Percentiles rank a stretch among this genome's conserved stretches.
Evolutionary conservation across 768 basidiomycete species (phyloP).

Genomic region (Dentipellis sp.): DNA sequence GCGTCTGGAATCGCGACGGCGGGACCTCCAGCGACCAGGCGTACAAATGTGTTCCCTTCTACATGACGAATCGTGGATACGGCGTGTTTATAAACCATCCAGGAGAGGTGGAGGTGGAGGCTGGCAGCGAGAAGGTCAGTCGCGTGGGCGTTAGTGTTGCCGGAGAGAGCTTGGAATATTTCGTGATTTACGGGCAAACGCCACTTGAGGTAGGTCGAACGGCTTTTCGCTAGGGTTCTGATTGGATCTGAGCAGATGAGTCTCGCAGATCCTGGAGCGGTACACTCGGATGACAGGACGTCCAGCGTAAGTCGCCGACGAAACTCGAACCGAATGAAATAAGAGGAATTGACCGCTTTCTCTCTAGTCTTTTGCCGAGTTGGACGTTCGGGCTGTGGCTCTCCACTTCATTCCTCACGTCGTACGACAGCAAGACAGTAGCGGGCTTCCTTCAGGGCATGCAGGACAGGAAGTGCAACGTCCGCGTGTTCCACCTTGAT

Average conservation of each 20-base stretch:
- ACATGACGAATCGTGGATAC: slow-evolving; percentile 61
- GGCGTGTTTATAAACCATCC: slow-evolving; percentile 72
- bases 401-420: slow-evolving; percentile 68
- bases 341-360: slow-evolving; percentile 15
- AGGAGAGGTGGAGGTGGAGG: slow-evolving; percentile 69
- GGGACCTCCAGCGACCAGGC: slow-evolving; percentile 64
- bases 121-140: slow-evolving; percentile 56
- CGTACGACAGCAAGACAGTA: slow-evolving; percentile 60
- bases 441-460: slow-evolving; percentile 64
- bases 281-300: slow-evolving; percentile 56
- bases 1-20: slow-evolving; percentile 69
- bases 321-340: slow-evolving; percentile 15
- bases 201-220: slow-evolving; percentile 43
- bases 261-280: slow-evolving; percentile 41
- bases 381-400: slow-evolving; percentile 79
- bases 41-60: slow-evolving; percentile 62
- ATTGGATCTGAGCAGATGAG: background rate
- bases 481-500: slow-evolving; percentile 34
- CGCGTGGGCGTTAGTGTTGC: slow-evolving; percentile 57
- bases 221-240: background rate
- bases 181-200: slow-evolving; percentile 59
- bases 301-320: slow-evolving; percentile 34
- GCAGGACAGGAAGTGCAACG: slow-evolving; percentile 49
- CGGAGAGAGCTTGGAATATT: slow-evolving; percentile 52
- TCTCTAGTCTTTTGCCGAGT: slow-evolving; percentile 43